phyloP scores from a whole-genome alignment of 179 eudicot species.

The Corrigiola litoralis region DNA sequence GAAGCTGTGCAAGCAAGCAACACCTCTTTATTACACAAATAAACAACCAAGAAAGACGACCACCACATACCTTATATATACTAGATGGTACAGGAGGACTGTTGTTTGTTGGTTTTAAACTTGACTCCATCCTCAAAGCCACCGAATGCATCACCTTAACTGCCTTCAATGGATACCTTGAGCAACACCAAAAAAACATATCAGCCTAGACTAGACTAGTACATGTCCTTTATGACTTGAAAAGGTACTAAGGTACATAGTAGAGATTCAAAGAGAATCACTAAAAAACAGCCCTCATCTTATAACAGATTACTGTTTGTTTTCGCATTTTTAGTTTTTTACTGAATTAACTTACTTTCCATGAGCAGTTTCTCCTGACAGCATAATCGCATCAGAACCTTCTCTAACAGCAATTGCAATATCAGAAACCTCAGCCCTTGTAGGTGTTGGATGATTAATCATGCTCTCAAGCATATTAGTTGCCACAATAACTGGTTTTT shows the following conservation, averaged over 20 bases:
- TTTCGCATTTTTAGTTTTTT: conserved; percentile 1
- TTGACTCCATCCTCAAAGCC: conserved; percentile 87
- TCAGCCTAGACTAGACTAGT: conserved; percentile 3
- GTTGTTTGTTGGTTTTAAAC: conserved; percentile 39
- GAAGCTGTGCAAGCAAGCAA: background rate
- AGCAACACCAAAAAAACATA: conserved; percentile 10
- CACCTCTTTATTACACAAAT: background rate
- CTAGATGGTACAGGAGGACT: conserved; percentile 45
- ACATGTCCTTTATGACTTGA: background rate
- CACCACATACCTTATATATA: conserved; percentile 46
- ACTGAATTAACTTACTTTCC: conserved; percentile 89
- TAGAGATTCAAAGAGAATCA: background rate
- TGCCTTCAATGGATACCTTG: conserved; percentile 90
- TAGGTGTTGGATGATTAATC: conserved; percentile 92
- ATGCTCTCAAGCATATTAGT: conserved; percentile 99
- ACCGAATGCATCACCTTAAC: conserved; percentile 94
- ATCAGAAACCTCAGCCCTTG: conserved; percentile 99
- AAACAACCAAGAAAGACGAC: background rate
- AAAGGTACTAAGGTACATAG: background rate
- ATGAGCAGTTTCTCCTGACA: conserved; percentile 99
- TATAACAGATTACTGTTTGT: background rate
- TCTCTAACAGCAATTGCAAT: conserved; percentile 97
- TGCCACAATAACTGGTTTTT: conserved; percentile 96
- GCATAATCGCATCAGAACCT: conserved; percentile 97
- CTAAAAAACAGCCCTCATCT: background rate